phyloP scores from a whole-genome alignment of 2,329 filamentous ascomycete genomes.

The Trichoderma gracile region DNA sequence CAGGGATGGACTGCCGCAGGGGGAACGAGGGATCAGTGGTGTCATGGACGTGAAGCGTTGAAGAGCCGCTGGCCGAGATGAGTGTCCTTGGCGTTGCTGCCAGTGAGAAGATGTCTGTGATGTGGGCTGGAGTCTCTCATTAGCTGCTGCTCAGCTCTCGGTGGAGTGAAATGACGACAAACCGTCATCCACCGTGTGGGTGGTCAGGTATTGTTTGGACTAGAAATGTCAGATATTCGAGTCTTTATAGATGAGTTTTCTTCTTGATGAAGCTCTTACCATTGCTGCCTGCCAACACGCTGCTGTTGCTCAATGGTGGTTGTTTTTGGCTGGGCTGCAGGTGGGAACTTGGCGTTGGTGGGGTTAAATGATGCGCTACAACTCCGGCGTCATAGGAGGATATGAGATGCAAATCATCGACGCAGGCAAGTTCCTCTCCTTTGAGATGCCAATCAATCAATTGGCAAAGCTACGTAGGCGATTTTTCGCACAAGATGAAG shows the following conservation, averaged over 20 bases:
- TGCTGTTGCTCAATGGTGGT: conserved; percentile 13
- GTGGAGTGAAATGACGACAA: conserved; percentile 37
- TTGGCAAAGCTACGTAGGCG: neutral
- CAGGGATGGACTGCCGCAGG: conserved; percentile 74
- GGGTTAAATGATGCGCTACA: conserved; percentile 23
- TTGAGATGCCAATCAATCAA: neutral
- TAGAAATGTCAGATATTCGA: conserved; percentile 40
- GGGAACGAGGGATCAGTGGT: conserved; percentile 71
- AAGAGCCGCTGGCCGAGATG: conserved; percentile 82
- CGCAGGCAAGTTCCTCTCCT: neutral
- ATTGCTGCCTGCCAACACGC: conserved; percentile 28
- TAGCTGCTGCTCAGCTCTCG: conserved; percentile 29
- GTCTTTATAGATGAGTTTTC: neutral
- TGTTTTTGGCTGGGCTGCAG: conserved; percentile 34
- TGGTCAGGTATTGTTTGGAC: conserved; percentile 98
- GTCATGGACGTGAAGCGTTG: conserved; percentile 77
- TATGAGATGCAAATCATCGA: neutral
- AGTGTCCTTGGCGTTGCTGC: conserved; percentile 73
- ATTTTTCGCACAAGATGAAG: neutral
- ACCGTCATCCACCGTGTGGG: conserved; percentile 88
- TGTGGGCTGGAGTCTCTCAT: conserved; percentile 61
- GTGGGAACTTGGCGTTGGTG: conserved; percentile 26
- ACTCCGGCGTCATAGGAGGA: conserved; percentile 8
- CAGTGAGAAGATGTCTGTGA: conserved; percentile 80
- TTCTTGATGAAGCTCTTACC: conserved; percentile 29